Evolutionary conservation across 257 asterid species (phyloP).

Genomic region (Petunia axillaris): DNA sequence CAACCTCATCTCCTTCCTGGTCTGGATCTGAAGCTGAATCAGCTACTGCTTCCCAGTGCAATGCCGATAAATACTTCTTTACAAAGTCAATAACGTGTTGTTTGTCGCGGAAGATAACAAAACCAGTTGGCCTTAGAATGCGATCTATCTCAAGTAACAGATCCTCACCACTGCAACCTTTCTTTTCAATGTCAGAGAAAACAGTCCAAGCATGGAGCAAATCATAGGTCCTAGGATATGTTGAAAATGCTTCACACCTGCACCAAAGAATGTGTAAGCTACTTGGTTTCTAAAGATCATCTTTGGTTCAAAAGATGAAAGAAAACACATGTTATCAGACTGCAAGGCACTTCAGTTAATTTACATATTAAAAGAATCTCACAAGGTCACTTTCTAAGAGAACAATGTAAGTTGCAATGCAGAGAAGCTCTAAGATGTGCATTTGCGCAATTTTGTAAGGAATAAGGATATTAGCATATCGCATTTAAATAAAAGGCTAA

Average conservation of each 20-base stretch:
- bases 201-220: slow-evolving; percentile 88
- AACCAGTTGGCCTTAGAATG: slow-evolving; percentile 88
- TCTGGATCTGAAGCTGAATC: slow-evolving; percentile 58
- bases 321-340: background rate
- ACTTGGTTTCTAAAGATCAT: background rate
- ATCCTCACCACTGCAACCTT: slow-evolving; percentile 96
- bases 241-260: slow-evolving; percentile 97
- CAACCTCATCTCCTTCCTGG: slow-evolving; percentile 68
- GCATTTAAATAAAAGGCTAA: background rate
- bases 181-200: slow-evolving; percentile 85
- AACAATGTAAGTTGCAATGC: background rate
- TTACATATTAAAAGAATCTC: background rate
- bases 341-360: background rate
- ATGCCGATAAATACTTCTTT: slow-evolving; percentile 68
- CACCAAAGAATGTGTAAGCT: slow-evolving; percentile 7
- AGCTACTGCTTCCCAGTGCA: slow-evolving; percentile 87
- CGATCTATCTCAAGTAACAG: slow-evolving; percentile 91
- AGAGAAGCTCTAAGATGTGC: background rate
- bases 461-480: slow-evolving; percentile 1
- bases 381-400: background rate
- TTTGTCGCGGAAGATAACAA: slow-evolving; percentile 69
- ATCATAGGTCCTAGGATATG: slow-evolving; percentile 94
- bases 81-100: slow-evolving; percentile 78
- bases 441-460: background rate
- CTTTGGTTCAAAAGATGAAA: background rate